Evolutionary conservation across 352 stramenopile genomes (phyloP).

Genomic region (Phytophthora pini): DNA sequence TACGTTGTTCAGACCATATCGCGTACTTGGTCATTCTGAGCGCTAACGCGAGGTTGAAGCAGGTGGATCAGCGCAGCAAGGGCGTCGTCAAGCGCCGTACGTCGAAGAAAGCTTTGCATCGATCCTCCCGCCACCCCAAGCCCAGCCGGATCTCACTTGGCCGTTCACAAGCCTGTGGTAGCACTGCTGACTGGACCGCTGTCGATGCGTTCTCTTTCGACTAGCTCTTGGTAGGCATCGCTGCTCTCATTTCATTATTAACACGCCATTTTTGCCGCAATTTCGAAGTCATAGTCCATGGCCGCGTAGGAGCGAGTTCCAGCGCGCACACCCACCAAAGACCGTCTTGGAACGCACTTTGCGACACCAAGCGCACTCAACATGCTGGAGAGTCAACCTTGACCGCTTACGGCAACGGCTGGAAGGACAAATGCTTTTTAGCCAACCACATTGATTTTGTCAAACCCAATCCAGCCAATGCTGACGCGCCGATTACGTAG

Average conservation of each 20-base stretch:
- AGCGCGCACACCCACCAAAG: conserved; percentile 7
- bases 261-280: conserved; percentile 13
- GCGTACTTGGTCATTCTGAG: neutral
- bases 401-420: conserved; percentile 4
- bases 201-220: conserved; percentile 51
- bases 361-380: conserved; percentile 22
- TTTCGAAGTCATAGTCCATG: neutral
- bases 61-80: conserved; percentile 22
- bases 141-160: conserved; percentile 20
- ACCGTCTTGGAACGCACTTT: neutral
- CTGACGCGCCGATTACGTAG: conserved; percentile 15
- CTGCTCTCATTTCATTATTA: conserved; percentile 8
- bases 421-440: neutral
- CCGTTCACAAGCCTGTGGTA: conserved; percentile 24
- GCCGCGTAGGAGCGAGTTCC: neutral
- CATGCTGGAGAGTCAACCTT: conserved; percentile 2
- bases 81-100: conserved; percentile 22
- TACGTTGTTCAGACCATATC: conserved; percentile 12
- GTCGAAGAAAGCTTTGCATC: conserved; percentile 21
- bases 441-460: conserved; percentile 19
- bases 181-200: conserved; percentile 43
- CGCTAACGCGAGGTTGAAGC: conserved; percentile 13
- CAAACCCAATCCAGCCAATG: conserved; percentile 14
- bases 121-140: conserved; percentile 27
- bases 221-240: conserved; percentile 15